Evolutionary conservation across 2,329 filamentous ascomycete genomes (phyloP).

Genomic region (Periconia sp.): DNA sequence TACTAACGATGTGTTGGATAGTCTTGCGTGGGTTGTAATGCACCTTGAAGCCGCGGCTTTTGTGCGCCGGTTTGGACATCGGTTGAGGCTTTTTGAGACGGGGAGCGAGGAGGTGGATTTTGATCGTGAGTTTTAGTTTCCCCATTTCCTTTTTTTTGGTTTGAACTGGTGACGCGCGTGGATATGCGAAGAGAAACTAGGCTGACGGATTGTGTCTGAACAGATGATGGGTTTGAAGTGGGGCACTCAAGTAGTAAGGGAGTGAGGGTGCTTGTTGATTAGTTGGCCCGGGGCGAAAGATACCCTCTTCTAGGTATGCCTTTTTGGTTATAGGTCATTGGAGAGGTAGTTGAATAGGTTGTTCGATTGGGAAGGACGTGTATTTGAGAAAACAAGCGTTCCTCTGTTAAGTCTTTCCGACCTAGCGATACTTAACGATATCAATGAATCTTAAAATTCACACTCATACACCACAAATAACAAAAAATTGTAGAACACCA

Average conservation of each 20-base stretch:
- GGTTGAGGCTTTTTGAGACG: slow-evolving; percentile 1
- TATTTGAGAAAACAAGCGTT: no score
- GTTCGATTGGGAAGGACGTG: no score
- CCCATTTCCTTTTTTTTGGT: neutral
- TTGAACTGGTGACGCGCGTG: neutral
- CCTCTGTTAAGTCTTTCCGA: no score
- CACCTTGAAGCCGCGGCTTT: slow-evolving; percentile 2
- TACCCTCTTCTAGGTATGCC: neutral
- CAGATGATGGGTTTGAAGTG: slow-evolving; percentile 3
- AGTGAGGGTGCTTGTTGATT: neutral
- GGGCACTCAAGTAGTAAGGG: slow-evolving; percentile 1
- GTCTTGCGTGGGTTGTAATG: slow-evolving; percentile 4
- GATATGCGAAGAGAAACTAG: neutral
- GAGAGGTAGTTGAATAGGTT: no score
- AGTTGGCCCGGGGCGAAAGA: neutral
- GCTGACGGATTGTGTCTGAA: neutral
- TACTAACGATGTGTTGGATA: neutral
- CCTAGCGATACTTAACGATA: no score
- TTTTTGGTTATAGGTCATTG: no score
- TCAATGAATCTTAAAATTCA: no score
- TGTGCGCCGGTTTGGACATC: neutral
- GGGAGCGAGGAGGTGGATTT: slow-evolving; percentile 1
- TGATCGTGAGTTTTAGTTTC: neutral
- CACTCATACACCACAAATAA: no score
- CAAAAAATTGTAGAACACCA: no score